Base-by-base conservation (phyloP, 1,139 yeast species). In the Pichiaceae sp. region DNA sequence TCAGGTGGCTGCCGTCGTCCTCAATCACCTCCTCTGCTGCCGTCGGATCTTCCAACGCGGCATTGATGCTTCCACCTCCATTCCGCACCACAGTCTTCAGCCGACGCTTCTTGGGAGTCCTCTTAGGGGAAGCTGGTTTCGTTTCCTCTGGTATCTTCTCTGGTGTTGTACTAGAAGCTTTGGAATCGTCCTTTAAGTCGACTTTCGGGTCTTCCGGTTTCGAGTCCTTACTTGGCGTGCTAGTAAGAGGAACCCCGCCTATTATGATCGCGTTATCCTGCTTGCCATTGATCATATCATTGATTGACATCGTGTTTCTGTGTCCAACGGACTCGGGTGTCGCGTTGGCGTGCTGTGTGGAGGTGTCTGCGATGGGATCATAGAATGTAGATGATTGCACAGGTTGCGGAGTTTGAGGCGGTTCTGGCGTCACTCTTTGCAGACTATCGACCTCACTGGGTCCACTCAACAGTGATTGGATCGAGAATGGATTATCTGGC, bases 341-440 rank as follows among this genome's bases (percentile, higher is more conserved):
- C 9, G 7, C 20, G 4, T 19, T 20, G 20, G n/a, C n/a, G n/a
- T n/a, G n/a, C n/a, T n/a, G n/a, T n/a, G n/a, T n/a, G n/a, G 28
- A 21, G 7, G 34, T 31, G 20, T 23, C 17, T 6, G 34, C 23
- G 6, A 31, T 23, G 28, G 34, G 34, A 17, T 31, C 34, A 23
- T 31, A 31, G 18, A 31, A 31, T 21, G 9, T 21, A 21, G 24
- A 11, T 21, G 24, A 11, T 7, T 21, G 24, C n/a, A n/a, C n/a
- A n/a, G n/a, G n/a, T n/a, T n/a, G n/a, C n/a, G n/a, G n/a, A n/a
- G n/a, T n/a, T n/a, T n/a, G n/a, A n/a, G n/a, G n/a, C n/a, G n/a
- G n/a, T n/a, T n/a, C n/a, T n/a, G n/a, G n/a, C n/a, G n/a, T n/a
- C n/a, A n/a, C n/a, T n/a, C n/a, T n/a, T n/a, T n/a, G n/a, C n/a